Conservation (phyloP, 106 monocot genomes). For the Allium fistulosum region DNA sequence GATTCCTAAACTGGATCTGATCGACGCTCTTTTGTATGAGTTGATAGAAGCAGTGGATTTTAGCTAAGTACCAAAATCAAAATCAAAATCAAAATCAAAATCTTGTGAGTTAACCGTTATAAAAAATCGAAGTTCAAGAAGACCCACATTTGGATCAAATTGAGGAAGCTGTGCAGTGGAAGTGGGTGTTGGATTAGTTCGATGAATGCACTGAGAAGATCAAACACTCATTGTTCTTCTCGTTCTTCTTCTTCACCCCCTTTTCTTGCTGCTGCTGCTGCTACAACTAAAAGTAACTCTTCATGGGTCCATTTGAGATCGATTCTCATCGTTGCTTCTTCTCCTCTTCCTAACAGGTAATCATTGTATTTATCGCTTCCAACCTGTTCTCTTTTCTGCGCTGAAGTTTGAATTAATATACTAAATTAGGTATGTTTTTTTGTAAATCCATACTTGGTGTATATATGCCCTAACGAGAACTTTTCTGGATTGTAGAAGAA, state of each 20-base stretch:
- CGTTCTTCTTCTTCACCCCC: conserved; percentile 24
- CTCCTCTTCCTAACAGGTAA: conserved; percentile 40
- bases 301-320: conserved; percentile 63
- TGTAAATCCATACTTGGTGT: neutral
- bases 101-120: no score
- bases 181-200: neutral
- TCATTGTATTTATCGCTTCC: neutral
- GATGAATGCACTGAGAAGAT: conserved; percentile 34
- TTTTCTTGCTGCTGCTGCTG: neutral
- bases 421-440: no score
- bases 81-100: no score
- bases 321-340: conserved; percentile 51
- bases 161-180: no score
- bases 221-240: conserved; percentile 18
- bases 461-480: neutral
- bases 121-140: no score
- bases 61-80: no score
- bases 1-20: no score
- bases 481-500: conserved; percentile 24
- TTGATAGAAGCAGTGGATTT: no score
- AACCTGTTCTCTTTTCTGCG: neutral
- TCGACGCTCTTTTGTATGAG: no score
- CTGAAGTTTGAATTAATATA: no score
- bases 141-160: no score
- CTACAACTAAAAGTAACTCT: conserved; percentile 1